Evolutionary conservation across 345 rosid genomes (phyloP).

Genomic region (Schrenkiella parvula): DNA sequence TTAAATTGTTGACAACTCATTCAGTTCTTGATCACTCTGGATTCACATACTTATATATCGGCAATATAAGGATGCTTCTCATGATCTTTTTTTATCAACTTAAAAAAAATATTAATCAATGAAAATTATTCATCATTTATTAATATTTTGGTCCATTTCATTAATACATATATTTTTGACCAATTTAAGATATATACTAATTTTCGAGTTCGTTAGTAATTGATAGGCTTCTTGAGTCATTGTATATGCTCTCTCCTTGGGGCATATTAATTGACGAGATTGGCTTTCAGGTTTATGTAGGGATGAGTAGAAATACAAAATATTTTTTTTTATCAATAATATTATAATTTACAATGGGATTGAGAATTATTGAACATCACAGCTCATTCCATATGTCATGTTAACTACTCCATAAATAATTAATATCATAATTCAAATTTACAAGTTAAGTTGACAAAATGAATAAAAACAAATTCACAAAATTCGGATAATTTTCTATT

Average conservation of each 20-base stretch:
- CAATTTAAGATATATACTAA: not conserved
- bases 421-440: not conserved
- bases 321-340: not conserved
- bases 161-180: not conserved
- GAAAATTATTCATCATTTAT: not conserved
- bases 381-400: conserved; percentile 27
- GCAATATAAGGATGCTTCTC: not conserved
- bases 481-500: not conserved
- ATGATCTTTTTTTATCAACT: not conserved
- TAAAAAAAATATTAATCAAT: not conserved
- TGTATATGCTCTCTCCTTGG: not conserved
- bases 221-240: not conserved
- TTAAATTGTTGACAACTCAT: conserved; percentile 2
- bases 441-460: not conserved
- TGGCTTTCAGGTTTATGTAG: not conserved
- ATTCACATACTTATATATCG: not conserved
- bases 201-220: not conserved
- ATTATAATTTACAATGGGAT: not conserved
- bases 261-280: not conserved
- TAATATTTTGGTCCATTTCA: not conserved
- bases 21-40: not conserved
- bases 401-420: conserved; percentile 19
- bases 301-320: not conserved
- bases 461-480: not conserved
- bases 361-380: conserved; percentile 6